Evolutionary conservation across 2,329 filamentous ascomycete species (phyloP).

Genomic region (Biscogniauxia mediterranea): DNA sequence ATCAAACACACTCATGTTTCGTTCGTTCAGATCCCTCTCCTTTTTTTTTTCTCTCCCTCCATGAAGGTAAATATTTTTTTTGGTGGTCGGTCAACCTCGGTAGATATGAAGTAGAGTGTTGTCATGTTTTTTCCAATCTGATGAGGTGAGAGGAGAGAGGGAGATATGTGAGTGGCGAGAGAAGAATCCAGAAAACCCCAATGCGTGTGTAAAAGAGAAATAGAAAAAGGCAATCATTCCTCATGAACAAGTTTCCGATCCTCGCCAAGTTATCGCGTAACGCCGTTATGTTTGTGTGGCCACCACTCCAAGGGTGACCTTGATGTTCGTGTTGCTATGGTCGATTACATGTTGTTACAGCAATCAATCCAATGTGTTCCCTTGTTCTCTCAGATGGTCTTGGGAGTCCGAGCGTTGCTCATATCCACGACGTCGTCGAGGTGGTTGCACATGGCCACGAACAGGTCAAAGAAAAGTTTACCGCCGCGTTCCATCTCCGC

Average conservation of each 20-base stretch:
- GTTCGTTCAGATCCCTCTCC: slow-evolving; percentile 39
- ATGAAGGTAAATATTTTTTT: slow-evolving; percentile 37
- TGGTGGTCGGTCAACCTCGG: slow-evolving; percentile 49
- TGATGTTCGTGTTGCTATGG: slow-evolving; percentile 5
- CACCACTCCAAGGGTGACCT: slow-evolving; percentile 11
- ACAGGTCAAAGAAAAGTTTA: slow-evolving; percentile 97
- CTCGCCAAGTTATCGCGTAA: slow-evolving; percentile 23
- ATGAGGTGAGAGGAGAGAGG: slow-evolving; percentile 40
- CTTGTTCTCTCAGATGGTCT: slow-evolving; percentile 48
- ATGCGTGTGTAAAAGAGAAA: slow-evolving; percentile 6
- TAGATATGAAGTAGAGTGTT: slow-evolving; percentile 47
- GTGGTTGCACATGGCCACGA: slow-evolving; percentile 97
- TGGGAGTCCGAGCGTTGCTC: slow-evolving; percentile 63
- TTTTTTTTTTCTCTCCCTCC: slow-evolving; percentile 23
- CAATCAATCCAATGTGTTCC: slow-evolving; percentile 5
- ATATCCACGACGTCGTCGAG: slow-evolving; percentile 93
- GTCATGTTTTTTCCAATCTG: slow-evolving; percentile 48
- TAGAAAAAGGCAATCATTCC: slow-evolving; percentile 24
- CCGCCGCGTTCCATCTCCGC: slow-evolving; percentile 95
- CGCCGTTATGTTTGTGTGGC: slow-evolving; percentile 17
- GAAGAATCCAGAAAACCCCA: slow-evolving; percentile 36
- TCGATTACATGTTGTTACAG: slow-evolving; percentile 22
- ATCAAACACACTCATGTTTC: slow-evolving; percentile 20
- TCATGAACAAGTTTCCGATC: slow-evolving; percentile 20
- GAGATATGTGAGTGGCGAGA: slow-evolving; percentile 35